Base-by-base conservation (phyloP, 371 early-diverging fungal species). In the Apophysomyces ossiformis region DNA sequence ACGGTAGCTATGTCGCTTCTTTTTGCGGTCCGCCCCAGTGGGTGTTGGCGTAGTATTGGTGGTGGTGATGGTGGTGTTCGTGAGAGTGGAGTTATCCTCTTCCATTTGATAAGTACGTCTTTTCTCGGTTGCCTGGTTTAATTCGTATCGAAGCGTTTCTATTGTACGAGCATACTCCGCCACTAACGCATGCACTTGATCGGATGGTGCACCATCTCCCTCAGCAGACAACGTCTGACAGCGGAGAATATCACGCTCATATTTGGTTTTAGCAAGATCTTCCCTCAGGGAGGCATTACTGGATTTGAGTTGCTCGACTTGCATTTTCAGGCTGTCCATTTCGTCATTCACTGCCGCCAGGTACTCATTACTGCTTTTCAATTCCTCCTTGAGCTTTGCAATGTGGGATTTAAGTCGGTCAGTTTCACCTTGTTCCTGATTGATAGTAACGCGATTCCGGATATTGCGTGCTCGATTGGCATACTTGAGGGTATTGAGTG, bases 401-500 rank as follows among this genome's bases (percentile, higher is more conserved):
- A 80, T 69, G 21, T 60, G 67, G 4, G 69, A 60, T 65, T 77
- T 80, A 13, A 77, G 68, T 21, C 70, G 61, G 15, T 76, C 74
- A 4, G 37, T 56, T 21, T 67, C 68, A 13, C 63, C 69, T 26
- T 69, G 21, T 37, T 76, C 72, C 15, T 79, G 79, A 36, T 79
- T 79, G 37, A 79, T 65, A 8, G 63, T 47, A 5, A 88, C 92
- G 18, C 86, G 82, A 70, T 96, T 96, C 64, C 91, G 91, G 67
- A 96, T 94, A 63, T 93, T 92, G 21, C 93, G 77, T 2, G 94
- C 94, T 0, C 96, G 85, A 69, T 92, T 91, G 4, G 96, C 96
- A 70, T 96, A 98, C 65, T 91, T 89, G n/a, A 97, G 85, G 8
- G 98, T 96, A 72, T 92, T 96, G 56, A 79, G 70, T 15, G 99